These are phyloP conservation scores for Cadophora gregata DNA, from an alignment of 2,329 filamentous ascomycete genomes.

Conservation along the genomic window DNA sequence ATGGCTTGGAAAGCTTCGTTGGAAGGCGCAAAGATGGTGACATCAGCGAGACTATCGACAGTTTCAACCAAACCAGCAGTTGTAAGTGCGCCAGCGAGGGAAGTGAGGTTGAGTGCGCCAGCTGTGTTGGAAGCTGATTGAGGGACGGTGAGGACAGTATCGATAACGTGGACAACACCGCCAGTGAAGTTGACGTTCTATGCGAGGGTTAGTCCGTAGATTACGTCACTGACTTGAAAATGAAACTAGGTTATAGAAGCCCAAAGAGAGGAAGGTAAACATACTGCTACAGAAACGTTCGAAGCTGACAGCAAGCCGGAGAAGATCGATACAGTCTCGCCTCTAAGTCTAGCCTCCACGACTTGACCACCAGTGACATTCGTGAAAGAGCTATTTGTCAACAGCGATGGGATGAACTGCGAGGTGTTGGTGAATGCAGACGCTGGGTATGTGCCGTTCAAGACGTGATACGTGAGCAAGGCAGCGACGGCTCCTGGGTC, in stretches of 20 bases:
- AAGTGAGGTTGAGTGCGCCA: conserved; percentile 45
- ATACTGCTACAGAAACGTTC: conserved; percentile 37
- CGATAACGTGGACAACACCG: conserved; percentile 57
- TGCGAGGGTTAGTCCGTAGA: not conserved
- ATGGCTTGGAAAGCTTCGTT: conserved; percentile 45
- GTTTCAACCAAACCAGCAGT: conserved; percentile 42
- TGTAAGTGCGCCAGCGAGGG: conserved; percentile 44
- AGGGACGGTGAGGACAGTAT: conserved; percentile 56
- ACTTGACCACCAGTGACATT: conserved; percentile 57
- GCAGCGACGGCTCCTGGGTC: conserved; percentile 45
- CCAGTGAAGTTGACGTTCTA: conserved; percentile 57
- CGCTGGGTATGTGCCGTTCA: conserved; percentile 39
- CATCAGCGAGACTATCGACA: conserved; percentile 52
- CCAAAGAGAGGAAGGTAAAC: too few relatives aligned
- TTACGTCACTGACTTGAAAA: too few relatives aligned
- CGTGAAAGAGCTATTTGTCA: conserved; percentile 50
- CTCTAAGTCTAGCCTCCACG: conserved; percentile 49
- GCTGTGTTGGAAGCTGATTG: conserved; percentile 44
- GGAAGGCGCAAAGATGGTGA: conserved; percentile 53
- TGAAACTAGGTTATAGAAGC: too few relatives aligned
- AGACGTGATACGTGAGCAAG: conserved; percentile 42
- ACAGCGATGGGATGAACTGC: conserved; percentile 50
- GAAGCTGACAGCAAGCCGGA: conserved; percentile 39
- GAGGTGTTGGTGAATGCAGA: conserved; percentile 41
- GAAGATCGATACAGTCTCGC: conserved; percentile 48